A percentile compares a stretch with the other conserved stretches of the same genome.
Conservation (phyloP, 768 basidiomycete species). For the Leucosporidium scottii region DNA sequence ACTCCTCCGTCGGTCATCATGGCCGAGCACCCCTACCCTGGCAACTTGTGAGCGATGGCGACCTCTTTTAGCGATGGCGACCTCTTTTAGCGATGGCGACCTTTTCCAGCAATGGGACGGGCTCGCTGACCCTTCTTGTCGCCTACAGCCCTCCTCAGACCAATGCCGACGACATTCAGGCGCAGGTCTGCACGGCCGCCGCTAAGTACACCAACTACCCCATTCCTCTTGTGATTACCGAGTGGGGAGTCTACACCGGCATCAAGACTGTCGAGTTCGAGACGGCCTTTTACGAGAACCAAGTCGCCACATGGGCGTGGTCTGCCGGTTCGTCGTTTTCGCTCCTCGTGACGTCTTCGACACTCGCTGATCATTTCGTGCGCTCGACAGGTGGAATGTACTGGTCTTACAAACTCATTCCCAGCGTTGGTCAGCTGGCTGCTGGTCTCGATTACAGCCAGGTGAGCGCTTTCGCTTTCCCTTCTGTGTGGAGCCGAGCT, state of each 20-base stretch:
- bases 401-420: slow-evolving; percentile 21
- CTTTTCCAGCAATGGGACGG: too few species aligned
- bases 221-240: slow-evolving; percentile 34
- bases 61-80: too few species aligned
- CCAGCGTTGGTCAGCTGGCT: slow-evolving; percentile 11
- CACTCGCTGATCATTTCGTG: too few species aligned
- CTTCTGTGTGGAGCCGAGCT: too few species aligned
- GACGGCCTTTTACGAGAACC: slow-evolving; percentile 33
- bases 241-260: slow-evolving; percentile 34
- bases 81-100: too few species aligned
- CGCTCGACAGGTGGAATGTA: slow-evolving; percentile 17
- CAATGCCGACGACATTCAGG: slow-evolving; percentile 23
- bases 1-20: slow-evolving; percentile 21
- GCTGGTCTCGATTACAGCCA: slow-evolving; percentile 30
- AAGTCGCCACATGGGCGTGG: slow-evolving; percentile 36
- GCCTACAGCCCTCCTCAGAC: slow-evolving; percentile 26
- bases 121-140: too few species aligned
- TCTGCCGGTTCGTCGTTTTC: neutral
- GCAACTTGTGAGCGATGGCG: slow-evolving; percentile 13
- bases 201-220: slow-evolving; percentile 31
- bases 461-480: neutral
- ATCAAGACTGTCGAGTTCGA: slow-evolving; percentile 35
- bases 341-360: neutral
- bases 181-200: slow-evolving; percentile 34
- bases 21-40: slow-evolving; percentile 15